These are phyloP conservation scores for Cystobasidium onofrii DNA, from an alignment of 768 basidiomycete species.

Conservation along the genomic window DNA sequence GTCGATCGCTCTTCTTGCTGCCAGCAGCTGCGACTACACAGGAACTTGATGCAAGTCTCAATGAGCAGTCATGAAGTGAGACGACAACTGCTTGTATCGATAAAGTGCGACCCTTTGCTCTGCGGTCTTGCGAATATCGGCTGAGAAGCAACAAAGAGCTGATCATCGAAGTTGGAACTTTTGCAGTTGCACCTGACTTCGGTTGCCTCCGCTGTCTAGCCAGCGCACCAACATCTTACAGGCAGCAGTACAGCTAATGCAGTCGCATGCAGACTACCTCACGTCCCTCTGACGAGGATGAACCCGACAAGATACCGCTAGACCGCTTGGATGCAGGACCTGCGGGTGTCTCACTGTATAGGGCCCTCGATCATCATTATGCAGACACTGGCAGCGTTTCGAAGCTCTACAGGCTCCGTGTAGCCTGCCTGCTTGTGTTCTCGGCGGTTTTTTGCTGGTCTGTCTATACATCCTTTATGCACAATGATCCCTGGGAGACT, in stretches of 20 bases:
- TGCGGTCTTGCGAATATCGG: background rate
- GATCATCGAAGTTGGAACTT: background rate
- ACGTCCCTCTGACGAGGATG: background rate
- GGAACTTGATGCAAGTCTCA: background rate
- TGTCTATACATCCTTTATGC: background rate
- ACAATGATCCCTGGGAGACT: background rate
- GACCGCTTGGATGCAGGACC: background rate
- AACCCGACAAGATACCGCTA: background rate
- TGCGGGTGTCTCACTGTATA: background rate
- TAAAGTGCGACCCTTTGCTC: too few relatives aligned
- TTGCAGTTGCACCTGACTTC: background rate
- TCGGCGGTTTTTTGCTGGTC: constrained; percentile 42
- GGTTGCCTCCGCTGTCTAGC: background rate
- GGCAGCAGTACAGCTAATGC: background rate
- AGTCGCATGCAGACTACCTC: background rate
- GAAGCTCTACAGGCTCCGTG: background rate
- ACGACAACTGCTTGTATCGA: too few relatives aligned
- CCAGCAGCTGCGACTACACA: background rate
- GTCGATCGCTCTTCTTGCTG: background rate
- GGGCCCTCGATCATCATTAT: background rate
- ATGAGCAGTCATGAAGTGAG: too few relatives aligned
- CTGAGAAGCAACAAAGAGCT: background rate
- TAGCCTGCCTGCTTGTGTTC: background rate
- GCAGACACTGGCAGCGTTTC: background rate
- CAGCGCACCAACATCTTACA: background rate